Evolutionary conservation across 2,329 filamentous ascomycete genomes (phyloP), one percentile per base, ranked within the genome.

Genomic region (Epichloe sylvatica): DNA sequence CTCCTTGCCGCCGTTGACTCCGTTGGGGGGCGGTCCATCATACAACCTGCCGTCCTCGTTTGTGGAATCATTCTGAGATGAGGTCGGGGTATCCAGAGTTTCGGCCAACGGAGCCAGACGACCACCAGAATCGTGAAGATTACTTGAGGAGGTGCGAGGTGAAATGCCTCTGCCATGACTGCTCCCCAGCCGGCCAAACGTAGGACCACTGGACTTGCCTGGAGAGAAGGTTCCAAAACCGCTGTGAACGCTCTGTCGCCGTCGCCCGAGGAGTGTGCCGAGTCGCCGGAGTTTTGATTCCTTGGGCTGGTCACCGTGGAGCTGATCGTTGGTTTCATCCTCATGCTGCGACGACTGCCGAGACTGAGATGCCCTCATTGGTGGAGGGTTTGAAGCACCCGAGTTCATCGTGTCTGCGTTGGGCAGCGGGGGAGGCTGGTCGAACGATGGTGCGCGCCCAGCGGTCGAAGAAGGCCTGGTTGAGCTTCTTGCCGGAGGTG

Each of bases 171-270:
- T 70, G 23, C 78, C 77, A 51, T 86, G 81, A 60, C 81, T 84
- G 56, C 77, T 81, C 55, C 76, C 78, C 30, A 79, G 70, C 47
- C 83, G 76, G 37, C 78, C 76, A 59, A 88, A 84, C 2, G 76
- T 72, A 11, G 66, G 54, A 3, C 64, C 62, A 3, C 62, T 57
- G 19, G 72, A 70, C 61, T 78, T 82, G 36, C 70, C 67, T 2
- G 76, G 73, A 0, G 74, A 82, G 57, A 74, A 71, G 62, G 68
- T 75, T 51, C 70, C 77, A 61, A 76, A 83, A 40, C 81, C 70
- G 53, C 73, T 74, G 64, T 86, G 72, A 50, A 85, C 71, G 62
- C 81, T 86, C 62, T 84, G 80, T 38, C 82, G 73, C 52, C 80
- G 70, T 21, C 80, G 73, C 30, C 65, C 64, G 42, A 86, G 74